phyloP scores from a whole-genome alignment of 345 rosid genomes.

The Raphanus sativus region DNA sequence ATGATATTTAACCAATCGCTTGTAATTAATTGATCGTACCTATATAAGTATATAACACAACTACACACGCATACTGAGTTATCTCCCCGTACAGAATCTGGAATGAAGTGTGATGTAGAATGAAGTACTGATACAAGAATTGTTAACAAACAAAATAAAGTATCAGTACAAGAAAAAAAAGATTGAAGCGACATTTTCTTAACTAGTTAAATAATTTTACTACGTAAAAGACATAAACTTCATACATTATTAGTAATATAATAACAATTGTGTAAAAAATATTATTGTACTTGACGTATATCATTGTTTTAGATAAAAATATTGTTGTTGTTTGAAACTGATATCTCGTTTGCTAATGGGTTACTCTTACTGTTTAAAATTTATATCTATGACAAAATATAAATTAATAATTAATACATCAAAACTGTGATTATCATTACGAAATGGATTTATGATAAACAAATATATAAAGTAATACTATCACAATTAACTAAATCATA shows the following conservation, averaged over 20 bases:
- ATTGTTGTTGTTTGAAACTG: neutral
- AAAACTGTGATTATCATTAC: neutral
- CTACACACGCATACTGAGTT: neutral
- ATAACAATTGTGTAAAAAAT: neutral
- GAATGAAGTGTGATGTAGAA: neutral
- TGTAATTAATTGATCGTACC: conserved; percentile 5
- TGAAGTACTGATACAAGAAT: neutral
- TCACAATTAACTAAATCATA: neutral
- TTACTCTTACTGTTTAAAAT: neutral
- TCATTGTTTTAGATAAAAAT: neutral
- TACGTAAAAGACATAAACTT: neutral
- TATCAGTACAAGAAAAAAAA: neutral
- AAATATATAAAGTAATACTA: neutral
- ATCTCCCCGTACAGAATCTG: conserved; percentile 4
- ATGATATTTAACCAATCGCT: conserved; percentile 20
- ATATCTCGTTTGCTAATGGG: neutral
- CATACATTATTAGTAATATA: neutral
- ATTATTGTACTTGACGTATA: neutral
- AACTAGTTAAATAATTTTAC: neutral
- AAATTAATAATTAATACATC: neutral
- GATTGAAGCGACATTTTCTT: neutral
- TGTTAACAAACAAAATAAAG: neutral
- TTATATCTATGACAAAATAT: neutral
- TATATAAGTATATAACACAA: neutral
- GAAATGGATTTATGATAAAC: neutral